Base-by-base conservation (phyloP, 2,329 filamentous ascomycete genomes). In the Drechslera avenae region DNA sequence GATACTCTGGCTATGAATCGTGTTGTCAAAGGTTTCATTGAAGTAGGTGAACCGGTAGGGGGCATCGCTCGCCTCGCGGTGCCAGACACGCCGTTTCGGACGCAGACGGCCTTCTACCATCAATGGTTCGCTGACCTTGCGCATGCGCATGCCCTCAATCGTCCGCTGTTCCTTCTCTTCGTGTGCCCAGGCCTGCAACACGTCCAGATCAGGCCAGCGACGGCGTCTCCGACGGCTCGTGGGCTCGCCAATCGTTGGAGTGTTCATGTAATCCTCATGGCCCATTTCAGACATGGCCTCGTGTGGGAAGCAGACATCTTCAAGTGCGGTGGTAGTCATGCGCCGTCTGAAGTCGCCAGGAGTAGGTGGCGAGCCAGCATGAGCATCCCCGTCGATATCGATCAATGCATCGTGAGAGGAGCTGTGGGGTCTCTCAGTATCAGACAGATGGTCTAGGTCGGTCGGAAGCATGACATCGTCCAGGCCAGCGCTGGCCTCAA, bases 1-100 rank as follows among this genome's bases (percentile, higher is more conserved):
- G 50, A 99, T 96, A 0, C 89, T 94, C 73, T 96, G 90, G 53
- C 91, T 94, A 73, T 99, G 94, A 55, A 99, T 95, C 0, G 94
- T 99, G 72, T 90, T 95, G 65, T 91, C 88, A 48, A 97, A 91
- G 57, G 96, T 91, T 70, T 97, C 94, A 73, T 97, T 97, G 81
- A 99, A 99, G 73, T 99, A 99, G 0, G 94, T 97, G 72, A 97
- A 99, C 19, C 94, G 85, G 72, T 95, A 97, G 0, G 94, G 94
- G 0, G 88, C 86, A 59, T 97, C 93, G 54, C 96, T 92, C 57
- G 94, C 90, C 45, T 90, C 86, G 32, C 88, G 84, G 71, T 91
- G 93, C 93, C 93, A 99, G 12, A 84, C 83, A 61, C 89, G 86
- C 63, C 76, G 78, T 32, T 90, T 85, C 10, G 92, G 91, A 4